Evolutionary conservation across 495 filamentous ascomycete genomes (phyloP), one percentile per base, ranked within the genome.

Genomic region (Aspergillus haitiensis): DNA sequence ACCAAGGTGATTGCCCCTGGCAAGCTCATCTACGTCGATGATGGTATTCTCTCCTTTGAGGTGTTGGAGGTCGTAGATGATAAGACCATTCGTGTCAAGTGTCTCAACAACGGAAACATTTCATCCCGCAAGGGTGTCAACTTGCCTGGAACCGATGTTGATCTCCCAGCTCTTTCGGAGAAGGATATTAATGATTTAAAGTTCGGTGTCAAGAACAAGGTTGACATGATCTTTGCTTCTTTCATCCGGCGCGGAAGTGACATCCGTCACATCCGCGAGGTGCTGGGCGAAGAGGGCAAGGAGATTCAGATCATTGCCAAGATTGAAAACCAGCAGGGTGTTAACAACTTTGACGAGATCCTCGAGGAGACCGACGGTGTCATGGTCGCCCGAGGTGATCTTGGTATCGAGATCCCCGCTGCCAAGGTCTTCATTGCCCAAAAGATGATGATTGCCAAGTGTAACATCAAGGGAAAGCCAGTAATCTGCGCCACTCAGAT

Each of bases 361-460:
- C 85, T 98, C 44, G 84, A 87, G 71, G 90, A 92, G 81, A 98
- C 94, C 18, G 94, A 98, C 74, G 94, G 95, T 82, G 92, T 98
- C 73, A 98, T 98, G 94, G 94, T 98, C 70, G 94, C 94, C 67
- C 94, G 94, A 84, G 94, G 94, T 78, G 94, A 98, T 69, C 81
- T 98, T 40, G 94, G 94, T 80, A 98, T 98, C 63, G 94, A 98
- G 77, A 98, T 98, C 70, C 92, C 94, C 16, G 92, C 95, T 39
- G 90, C 93, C 54, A 95, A 98, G 83, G 94, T 98, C 55, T 98
- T 98, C 79, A 88, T 96, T 63, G 94, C 94, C 49, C 94, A 98
- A 84, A 98, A 98, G 87, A 98, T 98, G 91, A 93, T 98, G 88
- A 98, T 98, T 78, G 91, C 93, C 74, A 98, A 97, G 87, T 98